Percentiles rank a stretch among this genome's conserved stretches.
These are phyloP conservation scores for Nicotiana rustica DNA, from an alignment of 305 asterid genomes.

Conservation along the genomic window DNA sequence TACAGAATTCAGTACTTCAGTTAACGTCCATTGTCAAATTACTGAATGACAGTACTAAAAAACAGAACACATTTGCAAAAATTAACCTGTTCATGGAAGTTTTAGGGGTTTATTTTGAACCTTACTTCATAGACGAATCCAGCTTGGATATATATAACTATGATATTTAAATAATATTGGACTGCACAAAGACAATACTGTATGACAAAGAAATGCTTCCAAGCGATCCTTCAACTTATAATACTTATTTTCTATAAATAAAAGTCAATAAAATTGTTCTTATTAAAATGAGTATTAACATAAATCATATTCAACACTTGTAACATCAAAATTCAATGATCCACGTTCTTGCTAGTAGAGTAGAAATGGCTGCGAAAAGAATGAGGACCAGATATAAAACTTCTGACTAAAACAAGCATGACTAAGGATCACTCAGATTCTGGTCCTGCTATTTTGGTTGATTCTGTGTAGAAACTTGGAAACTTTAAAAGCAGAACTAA, in stretches of 20 bases:
- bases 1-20: too few relatives aligned
- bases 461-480: background rate
- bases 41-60: too few relatives aligned
- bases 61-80: background rate
- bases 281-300: too few relatives aligned
- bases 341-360: constrained; percentile 10
- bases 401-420: background rate
- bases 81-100: background rate
- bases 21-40: too few relatives aligned
- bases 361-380: constrained; percentile 15
- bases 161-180: background rate
- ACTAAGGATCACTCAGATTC: background rate
- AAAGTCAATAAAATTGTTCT: background rate
- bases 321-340: background rate
- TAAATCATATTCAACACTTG: background rate
- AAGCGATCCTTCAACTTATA: background rate
- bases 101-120: constrained; percentile 11
- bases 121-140: background rate
- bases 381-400: background rate
- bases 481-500: constrained; percentile 17
- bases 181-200: background rate
- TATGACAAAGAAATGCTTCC: constrained; percentile 4
- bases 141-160: background rate
- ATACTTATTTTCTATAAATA: background rate
- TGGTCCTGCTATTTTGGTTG: background rate